Base-by-base conservation (phyloP, 768 basidiomycete species). In the Paxillus involutus region DNA sequence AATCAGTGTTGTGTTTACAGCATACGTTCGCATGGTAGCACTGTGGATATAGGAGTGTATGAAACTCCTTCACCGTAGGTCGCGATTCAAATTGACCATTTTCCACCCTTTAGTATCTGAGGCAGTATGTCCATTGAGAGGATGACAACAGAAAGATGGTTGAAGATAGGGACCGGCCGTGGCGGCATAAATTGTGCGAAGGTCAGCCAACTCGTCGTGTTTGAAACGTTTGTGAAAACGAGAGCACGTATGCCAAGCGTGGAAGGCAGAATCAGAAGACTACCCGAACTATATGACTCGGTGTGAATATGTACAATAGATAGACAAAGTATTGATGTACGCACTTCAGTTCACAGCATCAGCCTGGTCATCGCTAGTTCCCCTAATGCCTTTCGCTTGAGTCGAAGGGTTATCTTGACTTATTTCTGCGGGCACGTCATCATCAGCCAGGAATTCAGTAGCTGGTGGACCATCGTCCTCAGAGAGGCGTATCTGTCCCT, bases 381-480 rank as follows among this genome's bases (percentile, higher is more conserved):
- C 49, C 29, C 36, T 40, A 12, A 59, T 42, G 43, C 57, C 57
- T 0, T 54, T 59, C 10, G 52, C 62, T 32, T 55, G 60, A 16
- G 57, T 51, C 10, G 70, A 49, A 12, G 62, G 61, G 32, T 70
- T 65, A 36, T 59, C 57, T 54, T 63, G 66, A 24, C 63, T 59
- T 26, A 68, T 71, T 30, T 76, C 68, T 33, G 77, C 80, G 12
- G 80, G 55, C 21, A 61, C 67, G 16, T 77, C 84, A 44, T 84
- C 83, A 44, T 81, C 77, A 32, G 81, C 78, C 45, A 89, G 59
- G 56, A 88, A 88, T 50, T 84, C 83, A 14, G 75, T 73, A n/a
- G 85, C 79, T n/a, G 86, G 77, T 12, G 87, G 87, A 0, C 85
- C 84, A 49, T 88, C 85, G 58, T 89, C 88, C 62, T 81, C 77